Conservation (phyloP, 345 rosid species). For the Geranium brycei region DNA sequence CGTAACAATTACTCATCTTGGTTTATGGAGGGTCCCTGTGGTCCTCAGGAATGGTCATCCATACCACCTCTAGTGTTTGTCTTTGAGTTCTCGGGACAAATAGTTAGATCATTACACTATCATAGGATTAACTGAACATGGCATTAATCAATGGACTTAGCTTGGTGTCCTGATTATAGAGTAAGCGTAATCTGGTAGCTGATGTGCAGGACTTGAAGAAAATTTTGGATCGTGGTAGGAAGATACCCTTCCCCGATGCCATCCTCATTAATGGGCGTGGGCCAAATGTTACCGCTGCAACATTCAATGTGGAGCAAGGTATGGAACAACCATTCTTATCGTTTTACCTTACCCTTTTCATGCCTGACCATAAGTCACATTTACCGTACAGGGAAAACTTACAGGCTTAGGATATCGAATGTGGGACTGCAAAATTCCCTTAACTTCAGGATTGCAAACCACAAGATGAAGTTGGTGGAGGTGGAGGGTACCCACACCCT, state of each 20-base stretch:
- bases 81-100: neutral
- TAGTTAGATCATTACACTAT: neutral
- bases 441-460: slow-evolving; percentile 24
- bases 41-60: neutral
- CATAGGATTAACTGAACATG: neutral
- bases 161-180: neutral
- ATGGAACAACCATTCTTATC: neutral
- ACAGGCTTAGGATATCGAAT: slow-evolving; percentile 26
- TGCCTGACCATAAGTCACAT: neutral
- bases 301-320: slow-evolving; percentile 7
- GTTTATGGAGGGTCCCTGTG: neutral
- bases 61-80: neutral
- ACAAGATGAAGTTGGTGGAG: slow-evolving; percentile 26
- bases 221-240: slow-evolving; percentile 13
- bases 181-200: neutral
- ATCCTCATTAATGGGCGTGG: slow-evolving; percentile 3
- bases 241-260: slow-evolving; percentile 2
- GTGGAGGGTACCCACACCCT: slow-evolving; percentile 29
- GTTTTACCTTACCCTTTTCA: too few species aligned
- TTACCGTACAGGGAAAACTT: slow-evolving; percentile 37
- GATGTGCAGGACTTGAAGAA: slow-evolving; percentile 19
- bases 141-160: neutral
- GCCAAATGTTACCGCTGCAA: slow-evolving; percentile 15
- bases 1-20: neutral
- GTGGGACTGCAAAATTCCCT: slow-evolving; percentile 23